Conservation (phyloP, 176 grass and related monocot genomes). For the Ananas comosus region DNA sequence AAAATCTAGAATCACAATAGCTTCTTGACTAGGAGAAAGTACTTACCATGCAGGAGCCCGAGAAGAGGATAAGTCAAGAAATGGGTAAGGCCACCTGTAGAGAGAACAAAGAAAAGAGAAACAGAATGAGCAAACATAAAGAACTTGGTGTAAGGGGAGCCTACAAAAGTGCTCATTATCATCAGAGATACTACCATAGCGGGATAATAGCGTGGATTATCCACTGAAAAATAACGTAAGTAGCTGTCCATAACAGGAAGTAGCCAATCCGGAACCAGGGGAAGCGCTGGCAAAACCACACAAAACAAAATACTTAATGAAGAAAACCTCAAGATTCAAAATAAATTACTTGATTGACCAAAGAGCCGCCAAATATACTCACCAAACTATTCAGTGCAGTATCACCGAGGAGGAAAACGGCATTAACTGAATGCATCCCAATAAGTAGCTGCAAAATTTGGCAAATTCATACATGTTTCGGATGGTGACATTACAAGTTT, state of each 20-base stretch:
- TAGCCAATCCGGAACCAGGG: constrained; percentile 84
- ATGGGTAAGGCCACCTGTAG: constrained; percentile 95
- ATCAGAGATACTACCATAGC: constrained; percentile 37
- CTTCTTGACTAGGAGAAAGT: constrained; percentile 5
- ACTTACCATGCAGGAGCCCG: constrained; percentile 63
- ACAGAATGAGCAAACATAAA: constrained; percentile 3
- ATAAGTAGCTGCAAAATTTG: constrained; percentile 45
- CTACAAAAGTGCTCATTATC: background rate
- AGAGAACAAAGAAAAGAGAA: background rate
- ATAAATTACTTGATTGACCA: constrained; percentile 5
- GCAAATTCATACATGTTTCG: background rate
- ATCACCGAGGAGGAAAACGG: constrained; percentile 66
- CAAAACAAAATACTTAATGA: constrained; percentile 15
- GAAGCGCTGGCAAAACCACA: constrained; percentile 32
- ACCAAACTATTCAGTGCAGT: constrained; percentile 71
- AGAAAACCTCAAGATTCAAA: constrained; percentile 1
- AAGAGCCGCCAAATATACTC: constrained; percentile 6
- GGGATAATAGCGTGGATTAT: constrained; percentile 48
- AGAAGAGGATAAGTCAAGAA: constrained; percentile 62
- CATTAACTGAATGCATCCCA: constrained; percentile 77
- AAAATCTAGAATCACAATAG: background rate
- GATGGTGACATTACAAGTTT: background rate
- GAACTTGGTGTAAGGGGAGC: background rate
- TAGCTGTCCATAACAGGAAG: constrained; percentile 65
- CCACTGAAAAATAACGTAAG: constrained; percentile 72